Evolutionary conservation across 129 eudicot genomes (phyloP), one percentile per base, ranked within the genome.

Genomic region (Chrysanthemum lavandulifolium): DNA sequence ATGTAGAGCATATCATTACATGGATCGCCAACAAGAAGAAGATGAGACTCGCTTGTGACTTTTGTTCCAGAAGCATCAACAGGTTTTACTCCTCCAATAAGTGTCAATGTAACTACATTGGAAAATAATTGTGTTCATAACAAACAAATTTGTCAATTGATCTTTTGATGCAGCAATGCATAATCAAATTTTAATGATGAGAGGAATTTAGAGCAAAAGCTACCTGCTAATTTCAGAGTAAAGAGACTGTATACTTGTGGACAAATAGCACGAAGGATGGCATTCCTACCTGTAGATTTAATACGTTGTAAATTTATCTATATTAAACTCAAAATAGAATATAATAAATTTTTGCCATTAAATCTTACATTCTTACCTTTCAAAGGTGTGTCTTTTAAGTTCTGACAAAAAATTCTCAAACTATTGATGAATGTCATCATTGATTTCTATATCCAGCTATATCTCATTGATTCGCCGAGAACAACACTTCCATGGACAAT

Each of bases 1-100:
- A 67, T 67, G 21, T 21, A 45, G 16, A 63, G 56, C 66, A 40
- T 58, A 31, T 50, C 18, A 58, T 33, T 81, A 91, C 99, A 97
- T 81, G 99, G 99, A 84, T 94, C 99, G 6, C 99, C 96, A 61
- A 94, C 99, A 67, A 94, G 86, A 79, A 94, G 96, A 78, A 94
- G 80, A 84, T 94, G 99, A 72, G 99, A 94, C 79, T 94, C 97
- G 68, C 99, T 97, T 70, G 97, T 81, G 56, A 90, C 84, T 84
- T 90, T 94, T 75, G 99, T 88, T 68, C 97, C 97, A 31, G 99
- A 88, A 80, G 88, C 99, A 88, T 94, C 99, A 81, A 88, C 87
- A 74, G 90, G 97, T 80, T 94, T 97, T 64, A 94, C 99, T 59
- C 97, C 99, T 71, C 99, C 99, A 80, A 94, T 90, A 73, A 94